These are phyloP conservation scores for Pilaira anomala DNA, from an alignment of 192 early-diverging fungal species.

Conservation along the genomic window DNA sequence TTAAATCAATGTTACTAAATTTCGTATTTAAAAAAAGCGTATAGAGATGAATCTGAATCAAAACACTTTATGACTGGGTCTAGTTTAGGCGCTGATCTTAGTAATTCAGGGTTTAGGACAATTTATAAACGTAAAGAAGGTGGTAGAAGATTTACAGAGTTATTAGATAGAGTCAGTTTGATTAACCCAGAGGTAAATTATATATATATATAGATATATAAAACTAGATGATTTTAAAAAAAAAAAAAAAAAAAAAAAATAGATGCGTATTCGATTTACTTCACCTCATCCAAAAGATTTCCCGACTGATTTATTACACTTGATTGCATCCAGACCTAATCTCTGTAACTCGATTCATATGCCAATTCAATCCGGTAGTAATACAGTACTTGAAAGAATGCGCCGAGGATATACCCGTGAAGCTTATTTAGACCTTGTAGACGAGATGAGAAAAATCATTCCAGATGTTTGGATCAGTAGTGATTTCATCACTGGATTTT, in stretches of 20 bases:
- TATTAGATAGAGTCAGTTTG: conserved; percentile 63
- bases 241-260: neutral
- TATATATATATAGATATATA: neutral
- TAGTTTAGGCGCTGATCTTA: conserved; percentile 36
- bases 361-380: conserved; percentile 72
- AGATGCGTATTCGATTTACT: conserved; percentile 75
- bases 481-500: conserved; percentile 75
- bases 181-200: conserved; percentile 58
- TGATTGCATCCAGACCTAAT: conserved; percentile 66
- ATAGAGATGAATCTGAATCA: conserved; percentile 64
- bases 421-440: conserved; percentile 64
- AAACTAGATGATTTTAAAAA: conserved; percentile 1
- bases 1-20: too few relatives aligned
- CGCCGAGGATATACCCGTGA: conserved; percentile 72
- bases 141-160: conserved; percentile 70
- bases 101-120: conserved; percentile 66
- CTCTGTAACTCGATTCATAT: conserved; percentile 72
- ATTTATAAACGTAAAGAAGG: conserved; percentile 75
- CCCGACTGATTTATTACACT: conserved; percentile 64
- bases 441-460: conserved; percentile 62
- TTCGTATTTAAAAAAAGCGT: too few relatives aligned
- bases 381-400: conserved; percentile 64
- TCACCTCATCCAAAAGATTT: conserved; percentile 83
- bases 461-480: conserved; percentile 72
- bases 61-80: conserved; percentile 41